Percentiles rank a stretch among this genome's conserved stretches.
phyloP scores from a whole-genome alignment of 1,284 basidiomycete species.

The Prillingera fragicola region DNA sequence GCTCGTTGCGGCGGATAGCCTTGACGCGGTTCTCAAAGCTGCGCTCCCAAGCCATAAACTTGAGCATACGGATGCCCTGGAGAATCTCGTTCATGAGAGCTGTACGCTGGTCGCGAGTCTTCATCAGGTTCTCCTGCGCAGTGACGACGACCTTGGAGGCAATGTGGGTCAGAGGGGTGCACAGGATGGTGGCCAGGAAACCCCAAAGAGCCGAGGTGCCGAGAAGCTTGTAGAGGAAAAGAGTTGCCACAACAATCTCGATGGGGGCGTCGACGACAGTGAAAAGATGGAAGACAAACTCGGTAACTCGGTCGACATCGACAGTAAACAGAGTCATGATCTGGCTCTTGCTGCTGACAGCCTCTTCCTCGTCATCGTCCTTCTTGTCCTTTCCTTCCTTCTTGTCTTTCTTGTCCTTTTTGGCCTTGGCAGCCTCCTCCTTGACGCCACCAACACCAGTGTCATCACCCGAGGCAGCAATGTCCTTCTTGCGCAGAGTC shows the following conservation, averaged over 20 bases:
- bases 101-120: conserved; percentile 81
- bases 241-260: conserved; percentile 69
- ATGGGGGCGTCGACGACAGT: conserved; percentile 67
- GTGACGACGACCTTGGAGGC: conserved; percentile 77
- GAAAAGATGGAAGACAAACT: conserved; percentile 66
- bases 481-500: conserved; percentile 79
- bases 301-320: conserved; percentile 81
- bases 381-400: conserved; percentile 26
- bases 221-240: conserved; percentile 74
- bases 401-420: conserved; percentile 28
- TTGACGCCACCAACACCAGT: conserved; percentile 23
- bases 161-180: conserved; percentile 79
- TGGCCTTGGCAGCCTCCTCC: conserved; percentile 34
- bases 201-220: conserved; percentile 67
- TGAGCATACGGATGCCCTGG: conserved; percentile 87
- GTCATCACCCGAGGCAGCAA: conserved; percentile 52
- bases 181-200: conserved; percentile 71
- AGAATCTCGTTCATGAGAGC: conserved; percentile 90
- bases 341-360: conserved; percentile 82
- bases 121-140: conserved; percentile 85
- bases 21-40: conserved; percentile 74
- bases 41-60: conserved; percentile 95
- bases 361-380: conserved; percentile 57
- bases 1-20: conserved; percentile 68
- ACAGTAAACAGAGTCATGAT: conserved; percentile 68